phyloP scores from a whole-genome alignment of 1,284 basidiomycete genomes.

The Amylostereum areolatum region DNA sequence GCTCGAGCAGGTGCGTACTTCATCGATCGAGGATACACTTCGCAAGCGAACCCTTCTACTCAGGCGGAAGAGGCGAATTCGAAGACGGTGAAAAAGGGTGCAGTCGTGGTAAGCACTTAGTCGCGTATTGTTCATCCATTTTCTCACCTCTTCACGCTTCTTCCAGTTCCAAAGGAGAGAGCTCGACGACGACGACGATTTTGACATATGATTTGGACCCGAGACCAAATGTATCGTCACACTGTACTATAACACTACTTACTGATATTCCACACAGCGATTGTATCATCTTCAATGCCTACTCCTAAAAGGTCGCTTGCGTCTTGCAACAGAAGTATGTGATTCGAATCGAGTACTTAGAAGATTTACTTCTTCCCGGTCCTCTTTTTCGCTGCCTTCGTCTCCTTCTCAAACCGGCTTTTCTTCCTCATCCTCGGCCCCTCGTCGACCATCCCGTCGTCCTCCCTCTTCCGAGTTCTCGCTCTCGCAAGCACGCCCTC shows the following conservation, averaged over 20 bases:
- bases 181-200: conserved; percentile 69
- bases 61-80: conserved; percentile 66
- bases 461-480: conserved; percentile 33
- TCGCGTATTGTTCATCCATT: background rate
- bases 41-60: conserved; percentile 1
- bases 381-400: conserved; percentile 47
- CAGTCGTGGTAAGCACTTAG: conserved; percentile 59
- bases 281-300: no score
- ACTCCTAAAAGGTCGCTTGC: no score
- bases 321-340: no score
- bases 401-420: conserved; percentile 72
- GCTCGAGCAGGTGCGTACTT: conserved; percentile 76
- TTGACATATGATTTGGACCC: conserved; percentile 47
- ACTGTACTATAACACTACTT: background rate
- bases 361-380: conserved; percentile 17
- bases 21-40: background rate
- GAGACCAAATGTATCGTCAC: conserved; percentile 1
- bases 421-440: conserved; percentile 52
- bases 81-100: conserved; percentile 52
- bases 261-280: background rate
- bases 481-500: conserved; percentile 52
- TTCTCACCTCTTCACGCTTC: conserved; percentile 1
- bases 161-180: conserved; percentile 68
- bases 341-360: no score
- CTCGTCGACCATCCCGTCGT: conserved; percentile 36